Conservation (phyloP, 2,329 filamentous ascomycete species). For the Colletotrichum phormii region DNA sequence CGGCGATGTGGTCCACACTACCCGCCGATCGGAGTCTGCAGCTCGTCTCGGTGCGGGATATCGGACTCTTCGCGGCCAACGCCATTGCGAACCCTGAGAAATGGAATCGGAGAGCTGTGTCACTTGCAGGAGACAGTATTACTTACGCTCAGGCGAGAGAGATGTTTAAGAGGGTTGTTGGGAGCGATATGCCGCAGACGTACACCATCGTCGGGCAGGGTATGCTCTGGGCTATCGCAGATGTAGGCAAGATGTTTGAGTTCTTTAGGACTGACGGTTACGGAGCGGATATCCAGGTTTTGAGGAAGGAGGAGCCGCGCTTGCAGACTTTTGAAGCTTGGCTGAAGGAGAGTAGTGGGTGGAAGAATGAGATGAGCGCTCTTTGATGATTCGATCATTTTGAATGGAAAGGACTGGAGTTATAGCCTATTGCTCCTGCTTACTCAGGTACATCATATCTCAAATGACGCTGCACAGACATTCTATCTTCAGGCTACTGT, state of each 20-base stretch:
- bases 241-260: constrained; percentile 37
- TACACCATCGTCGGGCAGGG: constrained; percentile 30
- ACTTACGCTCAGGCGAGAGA: constrained; percentile 32
- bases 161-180: constrained; percentile 26
- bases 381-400: not conserved
- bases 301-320: constrained; percentile 33
- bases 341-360: constrained; percentile 41
- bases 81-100: constrained; percentile 34
- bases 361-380: constrained; percentile 36
- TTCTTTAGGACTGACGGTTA: constrained; percentile 37
- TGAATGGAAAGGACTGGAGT: too few relatives aligned
- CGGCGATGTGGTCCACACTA: constrained; percentile 42
- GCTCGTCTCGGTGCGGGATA: constrained; percentile 42
- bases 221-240: constrained; percentile 36
- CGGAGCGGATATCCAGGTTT: constrained; percentile 29
- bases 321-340: constrained; percentile 40
- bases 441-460: too few relatives aligned
- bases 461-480: too few relatives aligned
- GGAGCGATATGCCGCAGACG: constrained; percentile 32
- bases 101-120: constrained; percentile 35
- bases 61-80: constrained; percentile 40
- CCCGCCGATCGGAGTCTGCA: constrained; percentile 41
- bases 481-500: too few relatives aligned
- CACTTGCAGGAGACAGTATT: constrained; percentile 37
- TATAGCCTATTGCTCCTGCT: too few relatives aligned